Percentiles rank a stretch among this genome's conserved stretches.
Evolutionary conservation across 345 rosid species (phyloP).

Genomic region (Eucalyptus curtisii): DNA sequence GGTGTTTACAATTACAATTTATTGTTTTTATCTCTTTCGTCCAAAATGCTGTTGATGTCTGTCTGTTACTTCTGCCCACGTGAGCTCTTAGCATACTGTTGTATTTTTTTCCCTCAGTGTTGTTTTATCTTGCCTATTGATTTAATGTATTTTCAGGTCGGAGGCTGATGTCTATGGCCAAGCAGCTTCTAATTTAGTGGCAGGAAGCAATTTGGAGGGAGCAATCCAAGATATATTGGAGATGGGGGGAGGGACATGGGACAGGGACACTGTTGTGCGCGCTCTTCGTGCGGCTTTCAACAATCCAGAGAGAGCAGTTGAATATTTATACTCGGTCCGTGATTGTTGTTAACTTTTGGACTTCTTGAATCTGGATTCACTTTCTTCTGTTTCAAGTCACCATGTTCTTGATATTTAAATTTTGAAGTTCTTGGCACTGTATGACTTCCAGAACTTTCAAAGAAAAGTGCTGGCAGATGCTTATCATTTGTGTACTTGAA

Average conservation of each 20-base stretch:
- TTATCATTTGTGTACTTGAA: background rate
- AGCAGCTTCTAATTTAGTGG: slow-evolving; percentile 87
- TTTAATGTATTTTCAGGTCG: slow-evolving; percentile 19
- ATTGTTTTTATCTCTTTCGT: background rate
- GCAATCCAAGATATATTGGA: slow-evolving; percentile 85
- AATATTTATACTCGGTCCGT: slow-evolving; percentile 83
- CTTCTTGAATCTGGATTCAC: background rate
- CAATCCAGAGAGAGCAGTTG: slow-evolving; percentile 97
- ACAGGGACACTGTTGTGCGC: slow-evolving; percentile 71
- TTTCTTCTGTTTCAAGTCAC: background rate
- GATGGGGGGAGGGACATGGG: slow-evolving; percentile 96
- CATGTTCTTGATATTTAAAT: background rate
- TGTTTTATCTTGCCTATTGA: background rate
- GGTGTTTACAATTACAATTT: background rate
- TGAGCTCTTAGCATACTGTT: background rate
- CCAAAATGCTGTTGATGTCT: background rate
- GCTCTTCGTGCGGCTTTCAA: slow-evolving; percentile 95
- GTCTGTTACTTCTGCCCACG: background rate
- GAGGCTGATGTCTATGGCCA: slow-evolving; percentile 52
- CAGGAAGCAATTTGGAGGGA: slow-evolving; percentile 73
- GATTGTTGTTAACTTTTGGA: background rate
- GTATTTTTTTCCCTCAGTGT: background rate
- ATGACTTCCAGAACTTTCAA: background rate
- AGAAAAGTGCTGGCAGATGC: background rate
- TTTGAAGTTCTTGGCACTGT: background rate